phyloP scores from a whole-genome alignment of 2,329 filamentous ascomycete genomes.

The Fusarium sp. region DNA sequence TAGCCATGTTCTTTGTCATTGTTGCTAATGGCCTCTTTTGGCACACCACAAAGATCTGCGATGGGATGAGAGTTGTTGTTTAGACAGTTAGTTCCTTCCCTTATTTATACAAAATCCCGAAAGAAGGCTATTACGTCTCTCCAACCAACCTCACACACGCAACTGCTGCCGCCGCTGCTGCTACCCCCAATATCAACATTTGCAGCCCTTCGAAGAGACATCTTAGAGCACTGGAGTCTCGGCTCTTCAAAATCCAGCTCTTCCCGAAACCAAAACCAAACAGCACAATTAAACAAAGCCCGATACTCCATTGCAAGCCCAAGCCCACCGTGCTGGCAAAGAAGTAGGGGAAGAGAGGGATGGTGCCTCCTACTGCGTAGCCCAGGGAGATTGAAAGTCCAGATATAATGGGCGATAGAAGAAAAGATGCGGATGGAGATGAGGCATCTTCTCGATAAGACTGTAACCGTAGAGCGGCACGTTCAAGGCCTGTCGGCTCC shows the following conservation, averaged over 20 bases:
- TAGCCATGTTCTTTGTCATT: background rate
- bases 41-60: no score
- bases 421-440: background rate
- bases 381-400: slow-evolving; percentile 71
- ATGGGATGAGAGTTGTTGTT: no score
- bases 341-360: slow-evolving; percentile 73
- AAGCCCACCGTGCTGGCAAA: slow-evolving; percentile 55
- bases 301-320: slow-evolving; percentile 65
- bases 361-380: slow-evolving; percentile 72
- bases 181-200: slow-evolving; percentile 50
- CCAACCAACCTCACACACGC: slow-evolving; percentile 46
- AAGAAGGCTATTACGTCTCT: background rate
- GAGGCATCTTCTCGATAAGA: slow-evolving; percentile 17
- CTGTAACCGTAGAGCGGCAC: slow-evolving; percentile 36
- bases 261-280: slow-evolving; percentile 70
- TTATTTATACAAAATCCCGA: no score
- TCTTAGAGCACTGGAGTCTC: slow-evolving; percentile 9
- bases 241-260: slow-evolving; percentile 53
- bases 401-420: slow-evolving; percentile 56
- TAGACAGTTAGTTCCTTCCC: no score
- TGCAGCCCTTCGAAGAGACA: slow-evolving; percentile 48
- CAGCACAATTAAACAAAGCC: slow-evolving; percentile 64
- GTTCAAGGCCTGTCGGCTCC: slow-evolving; percentile 48
- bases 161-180: slow-evolving; percentile 49
- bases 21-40: background rate